Evolutionary conservation across 2,329 filamentous ascomycete genomes (phyloP).

Genomic region (Ilyonectria sp.): DNA sequence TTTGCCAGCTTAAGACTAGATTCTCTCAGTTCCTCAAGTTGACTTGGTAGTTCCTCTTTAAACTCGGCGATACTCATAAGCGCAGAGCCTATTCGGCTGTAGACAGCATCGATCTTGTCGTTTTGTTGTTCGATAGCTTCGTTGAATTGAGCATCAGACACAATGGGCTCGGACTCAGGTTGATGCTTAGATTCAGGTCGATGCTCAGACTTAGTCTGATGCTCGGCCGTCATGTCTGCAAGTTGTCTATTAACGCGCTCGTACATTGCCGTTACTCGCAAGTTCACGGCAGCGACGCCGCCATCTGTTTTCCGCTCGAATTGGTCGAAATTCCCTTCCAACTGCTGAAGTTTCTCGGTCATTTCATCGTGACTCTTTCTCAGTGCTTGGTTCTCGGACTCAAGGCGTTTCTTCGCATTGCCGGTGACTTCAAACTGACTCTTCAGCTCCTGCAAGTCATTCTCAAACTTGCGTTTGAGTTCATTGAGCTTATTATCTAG

Average conservation of each 20-base stretch:
- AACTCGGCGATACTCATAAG: neutral
- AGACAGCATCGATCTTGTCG: neutral
- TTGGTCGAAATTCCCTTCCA: slow-evolving; percentile 38
- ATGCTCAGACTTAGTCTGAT: neutral
- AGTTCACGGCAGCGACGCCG: neutral
- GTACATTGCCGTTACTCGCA: slow-evolving; percentile 17
- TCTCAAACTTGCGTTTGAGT: slow-evolving; percentile 26
- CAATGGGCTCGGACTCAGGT: neutral
- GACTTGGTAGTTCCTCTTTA: neutral
- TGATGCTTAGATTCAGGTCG: too few species aligned
- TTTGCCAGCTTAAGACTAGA: neutral
- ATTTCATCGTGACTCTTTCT: slow-evolving; percentile 33
- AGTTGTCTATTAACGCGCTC: slow-evolving; percentile 17
- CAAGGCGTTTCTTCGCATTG: slow-evolving; percentile 7
- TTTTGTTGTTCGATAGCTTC: neutral
- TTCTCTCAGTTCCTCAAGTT: neutral
- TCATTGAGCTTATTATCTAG: slow-evolving; percentile 34
- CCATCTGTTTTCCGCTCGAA: slow-evolving; percentile 49
- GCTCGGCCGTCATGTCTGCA: slow-evolving; percentile 1
- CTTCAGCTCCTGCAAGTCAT: slow-evolving; percentile 8
- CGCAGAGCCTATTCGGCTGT: neutral
- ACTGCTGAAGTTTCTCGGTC: slow-evolving; percentile 24
- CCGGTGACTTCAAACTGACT: slow-evolving; percentile 13
- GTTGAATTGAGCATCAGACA: neutral
- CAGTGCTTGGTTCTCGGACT: slow-evolving; percentile 30